Percentiles rank a stretch among this genome's conserved stretches.
Conservation (phyloP, 345 rosid species). For the Adansonia digitata region DNA sequence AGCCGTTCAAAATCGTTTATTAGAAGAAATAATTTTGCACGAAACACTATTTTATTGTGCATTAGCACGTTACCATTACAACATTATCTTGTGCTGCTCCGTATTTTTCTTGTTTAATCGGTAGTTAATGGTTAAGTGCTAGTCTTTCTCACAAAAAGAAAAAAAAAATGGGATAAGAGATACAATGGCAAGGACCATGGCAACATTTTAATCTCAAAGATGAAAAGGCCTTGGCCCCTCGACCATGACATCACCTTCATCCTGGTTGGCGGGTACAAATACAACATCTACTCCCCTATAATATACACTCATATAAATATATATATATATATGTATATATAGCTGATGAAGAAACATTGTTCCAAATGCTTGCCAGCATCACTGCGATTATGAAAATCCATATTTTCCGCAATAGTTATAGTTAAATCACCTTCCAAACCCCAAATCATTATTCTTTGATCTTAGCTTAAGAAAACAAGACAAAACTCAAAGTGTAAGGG, state of each 20-base stretch:
- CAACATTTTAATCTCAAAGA: background rate
- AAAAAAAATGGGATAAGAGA: too few relatives aligned
- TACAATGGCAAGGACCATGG: background rate
- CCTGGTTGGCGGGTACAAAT: too few relatives aligned
- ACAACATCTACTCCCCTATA: background rate
- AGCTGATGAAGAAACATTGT: background rate
- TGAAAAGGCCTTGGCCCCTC: background rate
- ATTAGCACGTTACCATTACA: too few relatives aligned
- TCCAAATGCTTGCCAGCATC: background rate
- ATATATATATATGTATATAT: too few relatives aligned
- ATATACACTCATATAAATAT: too few relatives aligned
- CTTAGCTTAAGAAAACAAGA: background rate
- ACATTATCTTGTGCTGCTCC: too few relatives aligned
- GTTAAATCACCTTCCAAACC: slow-evolving; percentile 1
- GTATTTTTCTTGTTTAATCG: too few relatives aligned
- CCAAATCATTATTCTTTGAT: background rate
- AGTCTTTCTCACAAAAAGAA: too few relatives aligned
- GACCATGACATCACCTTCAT: background rate
- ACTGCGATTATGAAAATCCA: background rate
- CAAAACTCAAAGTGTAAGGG: background rate
- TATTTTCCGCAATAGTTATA: background rate
- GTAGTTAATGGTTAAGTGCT: too few relatives aligned
- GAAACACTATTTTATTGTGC: too few relatives aligned
- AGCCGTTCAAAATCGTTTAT: too few relatives aligned
- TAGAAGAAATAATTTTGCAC: too few relatives aligned